phyloP scores from a whole-genome alignment of 257 asterid genomes.

The Solanum peruvianum region DNA sequence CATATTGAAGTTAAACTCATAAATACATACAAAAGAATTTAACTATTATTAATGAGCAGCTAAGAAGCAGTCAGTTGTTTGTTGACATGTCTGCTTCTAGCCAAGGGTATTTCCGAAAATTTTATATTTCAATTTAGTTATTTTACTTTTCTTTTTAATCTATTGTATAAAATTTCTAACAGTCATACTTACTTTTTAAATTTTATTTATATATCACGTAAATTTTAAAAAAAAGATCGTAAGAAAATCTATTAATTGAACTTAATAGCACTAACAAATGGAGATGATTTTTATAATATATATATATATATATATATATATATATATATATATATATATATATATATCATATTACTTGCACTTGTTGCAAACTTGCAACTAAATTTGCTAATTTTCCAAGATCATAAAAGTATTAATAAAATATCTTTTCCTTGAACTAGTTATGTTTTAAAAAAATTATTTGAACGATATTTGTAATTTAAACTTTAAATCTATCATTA shows the following conservation, averaged over 20 bases:
- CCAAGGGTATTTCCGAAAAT: background rate
- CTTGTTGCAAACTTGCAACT: background rate
- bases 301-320: no score
- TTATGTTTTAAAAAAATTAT: background rate
- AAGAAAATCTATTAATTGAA: no score
- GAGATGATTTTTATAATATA: no score
- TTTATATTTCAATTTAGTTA: fast-evolving
- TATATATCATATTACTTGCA: background rate
- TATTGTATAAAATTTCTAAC: background rate
- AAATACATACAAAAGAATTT: no score
- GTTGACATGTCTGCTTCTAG: background rate
- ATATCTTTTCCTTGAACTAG: background rate
- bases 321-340: no score
- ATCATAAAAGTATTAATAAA: background rate
- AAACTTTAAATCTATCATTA: background rate
- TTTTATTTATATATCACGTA: no score
- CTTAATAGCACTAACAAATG: no score
- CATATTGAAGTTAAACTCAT: no score
- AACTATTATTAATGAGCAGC: no score
- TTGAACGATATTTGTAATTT: background rate
- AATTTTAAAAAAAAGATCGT: background rate
- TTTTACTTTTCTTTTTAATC: background rate
- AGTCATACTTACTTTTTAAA: no score
- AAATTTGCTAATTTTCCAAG: background rate
- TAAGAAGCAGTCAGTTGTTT: no score